Evolutionary conservation across 176 grass and related monocot genomes (phyloP).

Genomic region (Miscanthus lutarioriparius): DNA sequence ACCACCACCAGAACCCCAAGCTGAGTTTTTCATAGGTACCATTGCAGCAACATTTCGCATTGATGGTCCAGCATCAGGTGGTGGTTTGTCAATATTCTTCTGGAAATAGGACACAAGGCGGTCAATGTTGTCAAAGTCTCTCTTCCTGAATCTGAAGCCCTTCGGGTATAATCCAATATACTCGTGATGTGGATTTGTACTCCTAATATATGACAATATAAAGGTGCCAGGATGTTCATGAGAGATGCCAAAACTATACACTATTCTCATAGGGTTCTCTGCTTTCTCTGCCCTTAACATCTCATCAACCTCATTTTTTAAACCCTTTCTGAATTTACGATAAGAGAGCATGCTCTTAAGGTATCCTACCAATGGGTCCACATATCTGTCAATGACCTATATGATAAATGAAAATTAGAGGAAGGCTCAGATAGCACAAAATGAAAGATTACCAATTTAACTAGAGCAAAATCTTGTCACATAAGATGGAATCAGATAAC

Average conservation of each 20-base stretch:
- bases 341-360: slow-evolving; percentile 87
- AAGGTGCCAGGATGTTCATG: slow-evolving; percentile 90
- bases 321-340: slow-evolving; percentile 88
- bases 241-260: slow-evolving; percentile 91
- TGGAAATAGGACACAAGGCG: slow-evolving; percentile 88
- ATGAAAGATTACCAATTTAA: background rate
- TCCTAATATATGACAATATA: slow-evolving; percentile 90
- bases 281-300: slow-evolving; percentile 70
- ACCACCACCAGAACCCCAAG: slow-evolving; percentile 45
- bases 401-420: slow-evolving; percentile 21
- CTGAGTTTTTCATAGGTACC: slow-evolving; percentile 79
- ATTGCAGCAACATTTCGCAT: slow-evolving; percentile 71
- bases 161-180: slow-evolving; percentile 95
- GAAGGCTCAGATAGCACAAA: slow-evolving; percentile 1
- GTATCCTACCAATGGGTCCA: slow-evolving; percentile 85
- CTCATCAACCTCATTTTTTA: slow-evolving; percentile 81
- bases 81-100: slow-evolving; percentile 88
- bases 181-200: slow-evolving; percentile 92
- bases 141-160: slow-evolving; percentile 88
- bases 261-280: slow-evolving; percentile 92
- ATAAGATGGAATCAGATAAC: background rate
- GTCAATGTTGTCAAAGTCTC: slow-evolving; percentile 88
- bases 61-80: slow-evolving; percentile 66
- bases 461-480: background rate
- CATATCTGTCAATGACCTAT: slow-evolving; percentile 96